Percentiles rank a stretch among this genome's conserved stretches.
Evolutionary conservation across 2,329 filamentous ascomycete species (phyloP).

Genomic region (Nemania abortiva): DNA sequence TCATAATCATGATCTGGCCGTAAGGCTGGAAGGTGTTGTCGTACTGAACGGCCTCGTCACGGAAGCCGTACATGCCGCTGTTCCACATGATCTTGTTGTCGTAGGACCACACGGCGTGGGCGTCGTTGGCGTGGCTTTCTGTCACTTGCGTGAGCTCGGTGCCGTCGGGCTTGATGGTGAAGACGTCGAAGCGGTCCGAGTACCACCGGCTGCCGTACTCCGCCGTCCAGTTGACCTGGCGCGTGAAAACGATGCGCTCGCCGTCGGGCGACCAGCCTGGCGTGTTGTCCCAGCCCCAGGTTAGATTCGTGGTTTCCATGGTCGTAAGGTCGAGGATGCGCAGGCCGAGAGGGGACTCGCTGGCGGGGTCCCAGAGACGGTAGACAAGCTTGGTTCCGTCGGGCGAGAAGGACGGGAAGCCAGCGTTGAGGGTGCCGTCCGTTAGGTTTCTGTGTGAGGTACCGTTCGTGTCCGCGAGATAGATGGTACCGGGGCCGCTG

Average conservation of each 20-base stretch:
- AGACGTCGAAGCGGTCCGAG: constrained; percentile 53
- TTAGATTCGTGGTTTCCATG: constrained; percentile 48
- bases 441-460: constrained; percentile 50
- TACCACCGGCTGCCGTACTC: constrained; percentile 21
- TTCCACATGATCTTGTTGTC: constrained; percentile 58
- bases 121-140: constrained; percentile 55
- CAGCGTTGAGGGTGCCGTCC: constrained; percentile 51
- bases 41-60: constrained; percentile 56
- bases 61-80: constrained; percentile 59
- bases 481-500: constrained; percentile 35
- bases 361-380: constrained; percentile 43
- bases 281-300: constrained; percentile 55
- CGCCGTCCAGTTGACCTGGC: constrained; percentile 10
- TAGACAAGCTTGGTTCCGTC: constrained; percentile 55
- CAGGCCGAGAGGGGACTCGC: constrained; percentile 48
- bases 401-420: constrained; percentile 56
- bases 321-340: constrained; percentile 50
- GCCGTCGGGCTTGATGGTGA: constrained; percentile 57
- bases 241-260: constrained; percentile 33
- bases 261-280: constrained; percentile 57
- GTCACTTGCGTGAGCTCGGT: constrained; percentile 53
- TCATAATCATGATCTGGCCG: constrained; percentile 59
- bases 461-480: constrained; percentile 25
- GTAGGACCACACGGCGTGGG: constrained; percentile 58
- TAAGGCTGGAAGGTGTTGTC: constrained; percentile 61